phyloP scores from a whole-genome alignment of 2,329 filamentous ascomycete species.

The Fusarium buxicola region DNA sequence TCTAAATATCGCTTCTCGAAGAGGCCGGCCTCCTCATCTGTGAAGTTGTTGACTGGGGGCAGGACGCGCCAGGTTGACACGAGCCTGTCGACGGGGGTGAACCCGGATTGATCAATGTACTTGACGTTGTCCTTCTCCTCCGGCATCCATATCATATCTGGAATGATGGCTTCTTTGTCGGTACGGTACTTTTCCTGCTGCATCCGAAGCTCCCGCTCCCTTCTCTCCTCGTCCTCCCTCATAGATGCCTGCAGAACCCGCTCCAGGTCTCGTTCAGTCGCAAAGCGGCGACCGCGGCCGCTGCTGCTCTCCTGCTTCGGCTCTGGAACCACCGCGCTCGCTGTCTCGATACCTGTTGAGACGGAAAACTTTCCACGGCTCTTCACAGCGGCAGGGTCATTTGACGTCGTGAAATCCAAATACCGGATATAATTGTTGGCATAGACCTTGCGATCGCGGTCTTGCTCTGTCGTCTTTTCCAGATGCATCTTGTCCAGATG shows the following conservation, averaged over 20 bases:
- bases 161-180: conserved; percentile 81
- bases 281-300: conserved; percentile 67
- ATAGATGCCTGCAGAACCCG: conserved; percentile 78
- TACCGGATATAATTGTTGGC: conserved; percentile 62
- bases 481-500: conserved; percentile 58
- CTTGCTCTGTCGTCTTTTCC: conserved; percentile 54
- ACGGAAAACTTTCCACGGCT: conserved; percentile 66
- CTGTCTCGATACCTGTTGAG: conserved; percentile 50
- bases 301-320: conserved; percentile 68
- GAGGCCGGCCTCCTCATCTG: conserved; percentile 72
- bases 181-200: conserved; percentile 78
- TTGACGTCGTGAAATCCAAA: conserved; percentile 66
- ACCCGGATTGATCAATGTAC: conserved; percentile 75
- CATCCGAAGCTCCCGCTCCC: conserved; percentile 72
- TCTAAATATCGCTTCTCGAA: conserved; percentile 83
- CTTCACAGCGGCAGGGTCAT: conserved; percentile 65
- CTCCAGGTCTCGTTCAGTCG: conserved; percentile 79
- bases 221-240: conserved; percentile 75
- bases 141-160: conserved; percentile 73
- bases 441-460: conserved; percentile 56
- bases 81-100: conserved; percentile 72
- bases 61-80: conserved; percentile 78
- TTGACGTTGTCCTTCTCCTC: conserved; percentile 68
- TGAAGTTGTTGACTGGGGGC: conserved; percentile 80
- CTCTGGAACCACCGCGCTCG: conserved; percentile 60